Evolutionary conservation across 192 early-diverging fungal species (phyloP), one percentile per base, ranked within the genome.

Genomic region (Umbelopsis isabellina): DNA sequence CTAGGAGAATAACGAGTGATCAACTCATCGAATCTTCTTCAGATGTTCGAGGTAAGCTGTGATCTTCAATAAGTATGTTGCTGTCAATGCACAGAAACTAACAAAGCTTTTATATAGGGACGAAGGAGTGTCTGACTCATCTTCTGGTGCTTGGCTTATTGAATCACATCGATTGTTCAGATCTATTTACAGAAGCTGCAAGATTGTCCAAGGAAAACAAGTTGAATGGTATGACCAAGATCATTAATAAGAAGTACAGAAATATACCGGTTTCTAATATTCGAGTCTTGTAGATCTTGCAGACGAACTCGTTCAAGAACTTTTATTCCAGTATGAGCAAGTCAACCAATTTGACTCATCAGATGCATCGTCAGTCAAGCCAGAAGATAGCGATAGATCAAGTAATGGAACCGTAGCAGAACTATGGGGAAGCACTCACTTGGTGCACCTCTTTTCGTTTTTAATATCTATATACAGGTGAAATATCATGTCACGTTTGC

Each of bases 131-230:
- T 15, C 30, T 74, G 10, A 45, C 30, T 49, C 65, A 68, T 11
- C 16, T 47, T 12, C 33, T 75, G 20, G 50, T 55, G n/a, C n/a
- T 70, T 3, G 51, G 74, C 23, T 41, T 78, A 35, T 53, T 73
- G 4, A 78, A 78, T 33, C 58, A 73, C 37, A 45, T 61, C 1
- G 72, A 73, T 70, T 47, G 49, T 30, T 45, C 70, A 35, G 76
- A 78, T 70, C 30, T 78, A 12, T 73, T 72, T 53, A 55, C 76
- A 11, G 76, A 78, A 33, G 46, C 73, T 23, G 65, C 70, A 13
- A 49, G 76, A 44, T 20, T 67, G 20, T 50, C 68, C 22, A 61
- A 61, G 3, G 55, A 61, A 61, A 61, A 61, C 33, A n/a, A 61
- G 16, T 27, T 61, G 18, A 61, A 61, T 35, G 55, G 55, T 61